phyloP scores from a whole-genome alignment of 2,329 filamentous ascomycete genomes.

The Apiospora arundinis region DNA sequence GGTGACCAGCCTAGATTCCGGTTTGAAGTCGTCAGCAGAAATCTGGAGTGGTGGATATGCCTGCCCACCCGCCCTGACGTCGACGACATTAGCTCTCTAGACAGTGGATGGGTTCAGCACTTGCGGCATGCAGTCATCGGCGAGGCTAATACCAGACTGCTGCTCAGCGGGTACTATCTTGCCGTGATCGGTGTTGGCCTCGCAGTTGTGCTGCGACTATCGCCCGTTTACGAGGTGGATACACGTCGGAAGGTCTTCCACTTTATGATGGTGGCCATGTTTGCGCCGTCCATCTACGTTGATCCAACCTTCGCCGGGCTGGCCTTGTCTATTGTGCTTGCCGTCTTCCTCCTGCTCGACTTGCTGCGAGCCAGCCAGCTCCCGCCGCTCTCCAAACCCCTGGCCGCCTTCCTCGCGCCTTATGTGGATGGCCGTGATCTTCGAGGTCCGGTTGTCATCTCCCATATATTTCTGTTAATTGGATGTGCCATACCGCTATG shows the following conservation, averaged over 20 bases:
- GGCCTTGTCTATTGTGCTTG: conserved; percentile 79
- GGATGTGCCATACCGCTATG: conserved; percentile 95
- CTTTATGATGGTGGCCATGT: conserved; percentile 97
- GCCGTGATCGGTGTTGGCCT: conserved; percentile 74
- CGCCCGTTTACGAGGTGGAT: conserved; percentile 85
- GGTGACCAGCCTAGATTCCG: conserved; percentile 78
- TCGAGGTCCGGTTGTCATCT: conserved; percentile 91
- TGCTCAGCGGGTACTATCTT: conserved; percentile 77
- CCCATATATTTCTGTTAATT: conserved; percentile 93
- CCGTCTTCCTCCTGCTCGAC: conserved; percentile 87
- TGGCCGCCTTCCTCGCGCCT: conserved; percentile 86
- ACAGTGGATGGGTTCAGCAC: conserved; percentile 67
- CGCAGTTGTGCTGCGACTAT: conserved; percentile 75
- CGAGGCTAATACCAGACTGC: conserved; percentile 80
- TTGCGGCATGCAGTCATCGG: conserved; percentile 71
- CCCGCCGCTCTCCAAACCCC: conserved; percentile 83
- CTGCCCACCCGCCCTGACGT: conserved; percentile 59
- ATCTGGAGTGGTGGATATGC: conserved; percentile 77
- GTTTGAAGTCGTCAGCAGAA: conserved; percentile 70
- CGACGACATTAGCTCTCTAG: conserved; percentile 45
- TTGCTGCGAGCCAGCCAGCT: conserved; percentile 89
- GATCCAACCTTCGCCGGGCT: conserved; percentile 86
- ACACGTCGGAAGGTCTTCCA: conserved; percentile 97
- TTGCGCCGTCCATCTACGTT: conserved; percentile 83
- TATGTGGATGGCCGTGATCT: conserved; percentile 96